These are phyloP conservation scores for Linum lewisii DNA, from an alignment of 345 rosid genomes.

Conservation along the genomic window DNA sequence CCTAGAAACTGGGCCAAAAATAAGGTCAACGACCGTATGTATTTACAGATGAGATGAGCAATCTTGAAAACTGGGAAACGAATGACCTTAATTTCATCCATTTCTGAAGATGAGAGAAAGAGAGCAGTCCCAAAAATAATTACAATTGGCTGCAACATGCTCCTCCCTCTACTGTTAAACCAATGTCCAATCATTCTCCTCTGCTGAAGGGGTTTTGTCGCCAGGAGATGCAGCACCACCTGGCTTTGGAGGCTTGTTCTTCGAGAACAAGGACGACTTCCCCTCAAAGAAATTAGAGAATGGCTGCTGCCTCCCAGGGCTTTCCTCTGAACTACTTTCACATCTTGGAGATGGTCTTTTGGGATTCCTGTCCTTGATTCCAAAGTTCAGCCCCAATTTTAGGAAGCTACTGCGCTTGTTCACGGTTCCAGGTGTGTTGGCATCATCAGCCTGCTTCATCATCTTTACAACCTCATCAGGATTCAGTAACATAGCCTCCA, in stretches of 20 bases:
- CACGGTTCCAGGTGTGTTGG: slow-evolving; percentile 28
- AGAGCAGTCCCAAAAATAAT: not conserved
- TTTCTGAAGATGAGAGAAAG: not conserved
- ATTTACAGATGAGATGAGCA: not conserved
- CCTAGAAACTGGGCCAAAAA: not conserved
- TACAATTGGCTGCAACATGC: not conserved
- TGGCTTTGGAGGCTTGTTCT: slow-evolving; percentile 56
- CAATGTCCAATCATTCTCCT: slow-evolving; percentile 54
- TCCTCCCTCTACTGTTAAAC: slow-evolving; percentile 19
- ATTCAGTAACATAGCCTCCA: slow-evolving; percentile 58
- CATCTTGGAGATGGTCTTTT: slow-evolving; percentile 35
- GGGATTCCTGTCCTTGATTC: slow-evolving; percentile 46
- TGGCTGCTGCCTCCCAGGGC: slow-evolving; percentile 46
- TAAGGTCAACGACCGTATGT: too few relatives aligned
- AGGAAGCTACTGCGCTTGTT: slow-evolving; percentile 46
- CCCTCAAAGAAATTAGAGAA: slow-evolving; percentile 72
- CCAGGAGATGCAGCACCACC: slow-evolving; percentile 21
- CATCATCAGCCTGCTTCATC: slow-evolving; percentile 41
- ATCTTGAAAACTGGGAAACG: not conserved
- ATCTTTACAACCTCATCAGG: slow-evolving; percentile 64
- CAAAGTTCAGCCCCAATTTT: slow-evolving; percentile 60
- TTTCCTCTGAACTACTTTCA: slow-evolving; percentile 35
- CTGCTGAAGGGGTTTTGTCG: slow-evolving; percentile 20
- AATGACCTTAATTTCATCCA: not conserved
- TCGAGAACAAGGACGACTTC: slow-evolving; percentile 68